Evolutionary conservation across 345 rosid genomes (phyloP), one percentile per base, ranked within the genome.

Genomic region (Heritiera fomes): DNA sequence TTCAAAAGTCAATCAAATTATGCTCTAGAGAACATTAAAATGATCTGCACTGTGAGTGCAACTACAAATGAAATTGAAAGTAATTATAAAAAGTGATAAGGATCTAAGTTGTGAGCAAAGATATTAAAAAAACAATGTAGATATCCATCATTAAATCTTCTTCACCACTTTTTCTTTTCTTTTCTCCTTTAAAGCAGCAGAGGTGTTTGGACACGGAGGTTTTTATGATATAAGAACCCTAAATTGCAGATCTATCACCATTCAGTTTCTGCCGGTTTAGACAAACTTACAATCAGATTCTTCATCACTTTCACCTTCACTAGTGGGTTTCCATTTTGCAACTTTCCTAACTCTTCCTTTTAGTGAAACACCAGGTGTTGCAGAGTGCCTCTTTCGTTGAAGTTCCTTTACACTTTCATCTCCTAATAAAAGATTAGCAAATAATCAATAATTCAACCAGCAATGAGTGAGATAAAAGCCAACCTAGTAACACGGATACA

Each of bases 311-410:
- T 96, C 99, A 82, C 69, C 90, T 80, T 96, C 98, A 76, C 94
- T 92, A 66, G 88, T 87, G 73, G 98, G 97, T 79, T 90, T 89
- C 97, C 94, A 87, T 79, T 87, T 93, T 56, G 99, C 95, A 86
- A 80, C 88, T 91, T 96, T 96, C 87, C 99, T 89, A 30, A 96
- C 95, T 83, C 99, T 92, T 80, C 99, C 98, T 81, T 90, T 93
- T 9, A 89, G 60, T 73, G 99, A 96, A 77, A 93, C 95, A 81
- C 91, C 97, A 62, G 98, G 93, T 43, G 93, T 83, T 45, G 97
- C 97, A 34, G 94, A 92, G 83, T 90, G 98, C 88, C 99, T 87
- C 90, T 96, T 96, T 80, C 95, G 88, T 69, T 90, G 94, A 81
- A 93, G 97, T 87, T 89, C 98, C 84, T 87, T 91, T 46, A 88